Evolutionary conservation across 768 basidiomycete genomes (phyloP), one percentile per base, ranked within the genome.

Genomic region (Leccinum uliginosum): DNA sequence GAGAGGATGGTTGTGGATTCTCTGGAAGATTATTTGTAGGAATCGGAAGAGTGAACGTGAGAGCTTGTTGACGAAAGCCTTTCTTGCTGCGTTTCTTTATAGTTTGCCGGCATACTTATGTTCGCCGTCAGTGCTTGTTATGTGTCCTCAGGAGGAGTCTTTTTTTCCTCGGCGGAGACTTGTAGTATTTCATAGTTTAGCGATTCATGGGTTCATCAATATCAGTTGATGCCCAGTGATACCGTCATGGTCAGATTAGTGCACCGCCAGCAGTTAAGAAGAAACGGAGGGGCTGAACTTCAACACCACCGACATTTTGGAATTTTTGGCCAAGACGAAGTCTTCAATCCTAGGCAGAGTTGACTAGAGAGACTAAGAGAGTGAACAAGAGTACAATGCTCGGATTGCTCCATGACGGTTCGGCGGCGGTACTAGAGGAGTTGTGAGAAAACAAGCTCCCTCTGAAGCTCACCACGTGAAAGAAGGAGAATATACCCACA

Each of bases 1-100:
- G 68, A 44, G 27, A 68, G 62, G 50, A 69, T 69, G 66, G 66
- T 30, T 9, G 59, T 70, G 29, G 58, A 62, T 56, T 47, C 58
- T n/a, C 7, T 21, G n/a, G 55, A 46, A 60, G 47, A 27, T 29
- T 9, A 21, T 11, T 32, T 17, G 35, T n/a, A 44, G n/a, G 45
- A 35, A n/a, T 11, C 11, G 15, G 46, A 26, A 29, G 27, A 12
- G 11, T 23, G 12, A 29, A 40, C 29, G 6, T 24, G 23, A 45
- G n/a, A 27, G 9, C 17, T 46, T 35, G 32, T 35, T 38, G 55
- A 55, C n/a, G 19, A 56, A 26, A 17, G 10, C 15, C 27, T 35
- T 38, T 53, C 21, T 14, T 52, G 14, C 11, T 17, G 47, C 24
- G 24, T 45, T 32, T 32, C 19, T 56, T 38, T 21, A n/a, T 48